Conservation (phyloP, 1,284 basidiomycete genomes). For the Malassezia sp. region DNA sequence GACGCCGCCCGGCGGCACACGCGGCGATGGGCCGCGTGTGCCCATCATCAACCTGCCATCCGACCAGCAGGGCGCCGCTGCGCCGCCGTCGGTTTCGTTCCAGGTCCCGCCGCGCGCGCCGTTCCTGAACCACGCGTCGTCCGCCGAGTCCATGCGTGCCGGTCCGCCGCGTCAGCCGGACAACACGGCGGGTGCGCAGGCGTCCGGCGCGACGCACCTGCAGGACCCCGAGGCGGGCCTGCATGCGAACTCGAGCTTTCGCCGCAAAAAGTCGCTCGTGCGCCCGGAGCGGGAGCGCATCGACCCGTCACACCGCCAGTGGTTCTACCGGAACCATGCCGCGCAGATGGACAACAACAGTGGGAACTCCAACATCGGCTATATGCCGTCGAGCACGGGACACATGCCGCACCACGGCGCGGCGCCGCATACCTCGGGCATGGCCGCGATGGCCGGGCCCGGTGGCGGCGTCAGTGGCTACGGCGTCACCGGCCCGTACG, state of each 20-base stretch:
- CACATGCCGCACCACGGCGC: conserved; percentile 44
- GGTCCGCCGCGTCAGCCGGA: no score
- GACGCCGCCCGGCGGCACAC: no score
- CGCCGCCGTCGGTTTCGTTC: conserved; percentile 2
- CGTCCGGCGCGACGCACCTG: no score
- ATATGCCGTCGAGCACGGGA: conserved; percentile 44
- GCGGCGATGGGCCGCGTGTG: no score
- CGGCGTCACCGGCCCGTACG: conserved; percentile 28
- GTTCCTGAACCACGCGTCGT: no score
- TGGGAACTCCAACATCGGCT: conserved; percentile 30
- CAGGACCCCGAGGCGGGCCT: conserved; percentile 38
- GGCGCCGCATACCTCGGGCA: conserved; percentile 25
- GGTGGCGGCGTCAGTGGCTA: conserved; percentile 44
- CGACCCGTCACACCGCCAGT: conserved; percentile 84
- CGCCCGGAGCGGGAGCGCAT: conserved; percentile 91
- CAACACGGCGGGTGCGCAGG: no score
- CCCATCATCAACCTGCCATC: no score
- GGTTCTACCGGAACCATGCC: conserved; percentile 85
- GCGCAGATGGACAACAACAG: conserved; percentile 56
- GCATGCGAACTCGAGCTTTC: conserved; percentile 46
- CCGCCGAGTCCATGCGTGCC: no score
- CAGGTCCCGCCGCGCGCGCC: no score
- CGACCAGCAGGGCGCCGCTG: no score
- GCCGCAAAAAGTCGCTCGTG: conserved; percentile 83
- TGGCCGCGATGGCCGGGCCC: conserved; percentile 32